A percentile compares a stretch with the other conserved stretches of the same genome.
Conservation (phyloP, 2,329 filamentous ascomycete genomes). For the Cercospora sojina region DNA sequence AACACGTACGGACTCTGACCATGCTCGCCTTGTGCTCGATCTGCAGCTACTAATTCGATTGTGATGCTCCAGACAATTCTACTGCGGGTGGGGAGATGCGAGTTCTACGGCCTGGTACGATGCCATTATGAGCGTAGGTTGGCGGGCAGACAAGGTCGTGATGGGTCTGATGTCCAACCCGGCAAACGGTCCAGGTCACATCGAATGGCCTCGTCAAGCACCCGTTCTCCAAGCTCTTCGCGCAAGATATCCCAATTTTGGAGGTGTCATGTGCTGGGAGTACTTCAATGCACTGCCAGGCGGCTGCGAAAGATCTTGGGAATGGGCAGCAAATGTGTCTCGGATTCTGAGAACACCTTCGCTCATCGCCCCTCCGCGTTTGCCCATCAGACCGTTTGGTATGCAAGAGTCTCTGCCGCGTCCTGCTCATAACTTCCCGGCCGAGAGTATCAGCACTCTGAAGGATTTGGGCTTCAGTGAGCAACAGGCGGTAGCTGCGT, state of each 20-base stretch:
- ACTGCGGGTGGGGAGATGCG: slow-evolving; percentile 81
- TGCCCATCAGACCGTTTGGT: slow-evolving; percentile 37
- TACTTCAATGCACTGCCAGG: slow-evolving; percentile 81
- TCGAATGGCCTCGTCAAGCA: slow-evolving; percentile 58
- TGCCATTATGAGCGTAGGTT: slow-evolving; percentile 61
- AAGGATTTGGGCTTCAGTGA: slow-evolving; percentile 49
- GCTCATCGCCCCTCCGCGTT: slow-evolving; percentile 25
- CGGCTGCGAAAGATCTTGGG: slow-evolving; percentile 63
- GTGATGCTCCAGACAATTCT: slow-evolving; percentile 66
- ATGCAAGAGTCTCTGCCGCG: slow-evolving; percentile 35
- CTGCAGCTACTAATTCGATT: slow-evolving; percentile 1
- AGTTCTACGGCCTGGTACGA: slow-evolving; percentile 53
- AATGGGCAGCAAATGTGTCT: slow-evolving; percentile 73
- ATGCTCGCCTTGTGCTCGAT: neutral
- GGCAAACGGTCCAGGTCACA: slow-evolving; percentile 59
- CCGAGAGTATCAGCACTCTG: slow-evolving; percentile 44
- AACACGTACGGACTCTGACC: slow-evolving; percentile 49
- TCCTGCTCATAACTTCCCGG: slow-evolving; percentile 41
- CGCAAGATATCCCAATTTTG: slow-evolving; percentile 66
- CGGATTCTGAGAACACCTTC: slow-evolving; percentile 39
- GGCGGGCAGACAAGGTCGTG: slow-evolving; percentile 71
- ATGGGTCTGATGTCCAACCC: slow-evolving; percentile 79
- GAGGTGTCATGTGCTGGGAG: slow-evolving; percentile 93
- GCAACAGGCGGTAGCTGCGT: slow-evolving; percentile 48
- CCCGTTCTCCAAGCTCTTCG: slow-evolving; percentile 58